Evolutionary conservation across 1,139 yeast genomes (phyloP), one percentile per base, ranked within the genome.

Genomic region (Pichia sp.): DNA sequence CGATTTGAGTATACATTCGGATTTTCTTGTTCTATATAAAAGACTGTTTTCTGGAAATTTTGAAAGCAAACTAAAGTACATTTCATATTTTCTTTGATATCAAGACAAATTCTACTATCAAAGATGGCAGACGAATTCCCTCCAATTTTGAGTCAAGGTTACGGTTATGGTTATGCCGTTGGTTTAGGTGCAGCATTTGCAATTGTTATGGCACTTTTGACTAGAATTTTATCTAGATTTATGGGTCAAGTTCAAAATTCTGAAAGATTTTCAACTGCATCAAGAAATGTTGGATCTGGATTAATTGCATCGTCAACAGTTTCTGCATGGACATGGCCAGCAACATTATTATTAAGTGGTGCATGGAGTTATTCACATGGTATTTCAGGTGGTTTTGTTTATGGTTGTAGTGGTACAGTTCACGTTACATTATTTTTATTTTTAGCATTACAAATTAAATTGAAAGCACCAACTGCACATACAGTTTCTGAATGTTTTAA

Each of bases 171-270:
- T 34, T 84, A 90, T 55, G 88, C 90, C 18, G 84, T 88, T 22
- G 98, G 97, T 19, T 75, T 90, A 30, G 97, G 97, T 48, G 77
- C 87, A 41, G 83, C 83, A 14, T 89, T 89, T 66, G 87, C 96
- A 13, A 62, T 76, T 10, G 87, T 87, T 53, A 89, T 89, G 96
- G 79, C 88, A 63, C 65, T 75, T 48, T 81, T 87, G 53, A 87
- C 96, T 0, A 78, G 70, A 56, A 73, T 85, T 53, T 75, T 88
- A 50, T 79, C 80, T 60, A 75, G 95, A 52, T 89, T 88, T 67
- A 88, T 86, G 62, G 78, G 79, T 59, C 96, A 89, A 67, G 77
- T 84, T 51, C 84, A 87, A 70, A 87, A 95, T 16, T 90, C 96
- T 1, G 96, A 89, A 72, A 95, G 87, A 65, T 88, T 89, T 33